Evolutionary conservation across 78 protist species (phyloP), one percentile per base, ranked within the genome.

Genomic region (Paratrimastix pyriformis): DNA sequence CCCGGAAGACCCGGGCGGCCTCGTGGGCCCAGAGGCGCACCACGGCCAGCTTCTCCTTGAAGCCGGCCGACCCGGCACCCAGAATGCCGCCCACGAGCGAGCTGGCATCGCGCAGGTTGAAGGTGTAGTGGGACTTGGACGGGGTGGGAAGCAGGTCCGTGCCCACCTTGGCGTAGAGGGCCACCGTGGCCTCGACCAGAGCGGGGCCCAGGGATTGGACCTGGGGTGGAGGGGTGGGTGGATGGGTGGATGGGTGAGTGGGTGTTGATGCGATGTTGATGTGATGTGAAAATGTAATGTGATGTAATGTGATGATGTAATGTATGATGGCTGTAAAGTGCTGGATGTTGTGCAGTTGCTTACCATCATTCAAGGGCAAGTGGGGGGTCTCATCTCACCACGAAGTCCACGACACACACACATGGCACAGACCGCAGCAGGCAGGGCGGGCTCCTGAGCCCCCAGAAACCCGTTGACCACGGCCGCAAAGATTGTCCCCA

Each of bases 51-150:
- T 3, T 1, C 35, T 21, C 42, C 2, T 21, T 7, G n/a, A 72
- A 5, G 15, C 48, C 3, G 33, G 5, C n/a, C 13, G 50, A 35
- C 18, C 1, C 33, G 15, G 75, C 82, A 48, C 6, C 32, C 40
- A 85, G 69, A n/a, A 84, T 9, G 35, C 91, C 91, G 35, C 76
- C 84, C 33, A 79, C 24, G 11, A 85, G 81, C 52, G 65, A 60
- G 50, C 82, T 46, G 29, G 87, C 35, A 33, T 90, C 93, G 32
- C 93, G 82, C 54, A 90, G 83, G 71, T 87, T 90, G 89, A 90
- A 90, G 1, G 93, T 87, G 80, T 90, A 90, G 75, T 90, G 93
- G 13, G 84, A 76, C 66, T 84, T 87, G 24, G 90, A 44, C 0
- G 91, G 93, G 13, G 88, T 85, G 29, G 93, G 93, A 9, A 75